phyloP scores from a whole-genome alignment of 176 grass and related monocot species.

The Leersia perrieri region DNA sequence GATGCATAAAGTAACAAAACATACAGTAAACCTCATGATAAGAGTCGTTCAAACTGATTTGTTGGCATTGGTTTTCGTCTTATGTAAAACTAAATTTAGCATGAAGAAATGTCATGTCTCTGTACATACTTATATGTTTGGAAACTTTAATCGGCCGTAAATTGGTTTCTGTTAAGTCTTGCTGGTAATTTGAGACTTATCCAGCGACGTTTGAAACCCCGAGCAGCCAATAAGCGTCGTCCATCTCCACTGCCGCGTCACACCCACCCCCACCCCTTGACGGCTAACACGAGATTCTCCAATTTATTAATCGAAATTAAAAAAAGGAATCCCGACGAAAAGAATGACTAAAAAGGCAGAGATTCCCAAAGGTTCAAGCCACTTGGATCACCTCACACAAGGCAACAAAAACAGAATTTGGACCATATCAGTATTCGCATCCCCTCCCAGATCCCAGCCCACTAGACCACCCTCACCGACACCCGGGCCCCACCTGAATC shows the following conservation, averaged over 20 bases:
- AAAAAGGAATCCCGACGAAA: neutral
- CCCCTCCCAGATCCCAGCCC: neutral
- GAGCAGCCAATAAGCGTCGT: neutral
- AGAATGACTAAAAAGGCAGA: neutral
- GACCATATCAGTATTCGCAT: fast-evolving
- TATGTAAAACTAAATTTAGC: no score
- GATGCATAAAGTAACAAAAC: no score
- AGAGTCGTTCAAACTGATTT: no score
- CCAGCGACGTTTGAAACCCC: neutral
- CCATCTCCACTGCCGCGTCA: neutral
- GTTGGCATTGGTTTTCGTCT: no score
- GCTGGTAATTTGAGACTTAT: no score
- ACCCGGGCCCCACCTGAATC: fast-evolving
- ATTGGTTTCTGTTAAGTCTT: no score
- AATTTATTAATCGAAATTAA: neutral
- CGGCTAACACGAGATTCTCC: neutral
- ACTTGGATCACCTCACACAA: constrained; percentile 8
- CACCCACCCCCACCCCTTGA: neutral
- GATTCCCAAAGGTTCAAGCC: constrained; percentile 35
- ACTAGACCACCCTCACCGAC: neutral
- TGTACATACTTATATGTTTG: no score
- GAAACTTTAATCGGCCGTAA: no score
- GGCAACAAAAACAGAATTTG: neutral
- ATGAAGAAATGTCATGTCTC: no score
- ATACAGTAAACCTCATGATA: no score